Evolutionary conservation across 2,329 filamentous ascomycete genomes (phyloP).

Genomic region (Microascus cirrosus): DNA sequence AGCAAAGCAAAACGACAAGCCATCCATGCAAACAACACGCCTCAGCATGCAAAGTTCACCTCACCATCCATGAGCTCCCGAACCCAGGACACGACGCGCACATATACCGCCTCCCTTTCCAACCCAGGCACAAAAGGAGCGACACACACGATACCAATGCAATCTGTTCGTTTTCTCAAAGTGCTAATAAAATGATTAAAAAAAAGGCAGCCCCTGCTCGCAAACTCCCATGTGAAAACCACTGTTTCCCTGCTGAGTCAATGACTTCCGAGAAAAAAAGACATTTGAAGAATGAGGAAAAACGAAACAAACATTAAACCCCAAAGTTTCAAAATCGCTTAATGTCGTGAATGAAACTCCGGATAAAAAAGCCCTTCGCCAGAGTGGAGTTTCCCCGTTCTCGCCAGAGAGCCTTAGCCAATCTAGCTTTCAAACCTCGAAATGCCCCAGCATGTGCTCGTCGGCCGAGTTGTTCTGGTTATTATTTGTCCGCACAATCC

Average conservation of each 20-base stretch:
- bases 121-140: not conserved
- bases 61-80: not conserved
- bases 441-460: constrained; percentile 53
- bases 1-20: not conserved
- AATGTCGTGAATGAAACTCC: not conserved
- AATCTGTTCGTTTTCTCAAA: not conserved
- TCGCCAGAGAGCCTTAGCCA: not conserved
- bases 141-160: not conserved
- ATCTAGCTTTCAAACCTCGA: constrained; percentile 38
- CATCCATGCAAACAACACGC: not conserved
- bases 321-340: not conserved
- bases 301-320: not conserved
- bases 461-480: constrained; percentile 38
- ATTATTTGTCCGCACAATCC: constrained; percentile 41
- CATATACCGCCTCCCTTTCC: not conserved
- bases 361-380: not conserved
- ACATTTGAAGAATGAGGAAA: not conserved
- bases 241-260: not conserved
- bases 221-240: not conserved
- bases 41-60: not conserved
- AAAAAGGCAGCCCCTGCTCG: not conserved
- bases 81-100: too few relatives aligned
- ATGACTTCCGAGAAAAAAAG: not conserved
- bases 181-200: not conserved
- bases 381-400: not conserved